Conservation (phyloP, 2,329 filamentous ascomycete species). For the Rhynchosporium agropyri region DNA sequence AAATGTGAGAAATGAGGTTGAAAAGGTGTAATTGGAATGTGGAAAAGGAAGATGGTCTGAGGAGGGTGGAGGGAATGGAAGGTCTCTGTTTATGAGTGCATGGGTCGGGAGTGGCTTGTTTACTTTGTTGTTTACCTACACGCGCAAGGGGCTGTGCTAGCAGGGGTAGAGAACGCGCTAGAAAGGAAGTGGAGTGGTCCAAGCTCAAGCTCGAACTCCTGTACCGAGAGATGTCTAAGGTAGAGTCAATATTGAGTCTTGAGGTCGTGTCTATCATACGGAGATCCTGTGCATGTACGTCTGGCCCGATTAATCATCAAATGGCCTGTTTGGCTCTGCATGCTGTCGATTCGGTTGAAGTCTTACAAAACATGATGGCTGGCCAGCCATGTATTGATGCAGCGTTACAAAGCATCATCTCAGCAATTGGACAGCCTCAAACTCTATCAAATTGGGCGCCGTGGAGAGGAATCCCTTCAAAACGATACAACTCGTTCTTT, state of each 20-base stretch:
- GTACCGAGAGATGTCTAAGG: background rate
- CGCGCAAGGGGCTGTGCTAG: slow-evolving; percentile 1
- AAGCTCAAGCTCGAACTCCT: slow-evolving; percentile 16
- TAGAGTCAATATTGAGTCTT: too few species aligned
- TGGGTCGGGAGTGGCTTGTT: slow-evolving; percentile 10
- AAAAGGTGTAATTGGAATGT: slow-evolving; percentile 9
- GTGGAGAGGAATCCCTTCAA: background rate
- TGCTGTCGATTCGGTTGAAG: background rate
- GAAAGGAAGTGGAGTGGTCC: slow-evolving; percentile 9
- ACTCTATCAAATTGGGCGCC: slow-evolving; percentile 1
- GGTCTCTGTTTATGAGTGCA: slow-evolving; percentile 11
- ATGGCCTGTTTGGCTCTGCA: background rate
- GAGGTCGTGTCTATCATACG: too few species aligned
- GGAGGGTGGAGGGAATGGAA: slow-evolving; percentile 12
- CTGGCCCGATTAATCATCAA: background rate
- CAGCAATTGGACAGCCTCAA: slow-evolving; percentile 6
- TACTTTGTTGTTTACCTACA: slow-evolving; percentile 18
- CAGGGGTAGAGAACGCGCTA: background rate
- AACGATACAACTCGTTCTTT: too few species aligned
- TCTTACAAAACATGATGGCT: background rate
- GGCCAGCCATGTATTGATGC: slow-evolving; percentile 14
- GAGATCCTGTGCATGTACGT: too few species aligned
- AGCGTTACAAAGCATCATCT: slow-evolving; percentile 7
- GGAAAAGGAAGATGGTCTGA: slow-evolving; percentile 14
- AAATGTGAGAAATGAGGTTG: slow-evolving; percentile 6